A percentile compares a stretch with the other conserved stretches of the same genome.
Evolutionary conservation across 2,329 filamentous ascomycete genomes (phyloP).

Genomic region (Fusarium bulbicola): DNA sequence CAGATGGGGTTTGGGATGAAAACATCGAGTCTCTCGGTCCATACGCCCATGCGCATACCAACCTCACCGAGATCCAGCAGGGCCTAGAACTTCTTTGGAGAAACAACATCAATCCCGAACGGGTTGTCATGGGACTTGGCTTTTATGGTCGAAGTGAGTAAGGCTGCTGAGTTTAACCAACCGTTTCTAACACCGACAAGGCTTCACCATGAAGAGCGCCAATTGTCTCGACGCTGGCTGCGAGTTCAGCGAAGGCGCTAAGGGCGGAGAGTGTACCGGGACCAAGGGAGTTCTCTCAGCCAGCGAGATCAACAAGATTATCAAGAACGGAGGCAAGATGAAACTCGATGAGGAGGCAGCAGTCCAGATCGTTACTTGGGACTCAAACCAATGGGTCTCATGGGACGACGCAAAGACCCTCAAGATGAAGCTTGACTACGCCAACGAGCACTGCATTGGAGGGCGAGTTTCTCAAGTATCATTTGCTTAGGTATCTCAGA

Average conservation of each 20-base stretch:
- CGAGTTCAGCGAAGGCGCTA: rapidly evolving
- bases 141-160: not conserved
- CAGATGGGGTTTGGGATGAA: not conserved
- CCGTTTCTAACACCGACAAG: no score
- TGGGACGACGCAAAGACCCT: not conserved
- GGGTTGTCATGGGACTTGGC: rapidly evolving
- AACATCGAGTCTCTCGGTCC: not conserved
- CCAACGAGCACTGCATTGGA: not conserved
- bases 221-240: not conserved
- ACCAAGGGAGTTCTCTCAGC: not conserved
- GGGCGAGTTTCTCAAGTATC: not conserved
- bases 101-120: not conserved
- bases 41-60: not conserved
- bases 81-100: not conserved
- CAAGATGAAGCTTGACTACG: not conserved
- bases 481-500: no score
- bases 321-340: not conserved
- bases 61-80: not conserved
- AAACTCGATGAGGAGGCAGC: rapidly evolving
- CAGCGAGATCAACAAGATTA: not conserved
- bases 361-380: rapidly evolving
- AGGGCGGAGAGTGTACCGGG: not conserved
- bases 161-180: no score
- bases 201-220: not conserved
- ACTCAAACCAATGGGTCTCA: not conserved